Conservation (phyloP, 1,284 basidiomycete genomes). For the Amylostereum chailletii region DNA sequence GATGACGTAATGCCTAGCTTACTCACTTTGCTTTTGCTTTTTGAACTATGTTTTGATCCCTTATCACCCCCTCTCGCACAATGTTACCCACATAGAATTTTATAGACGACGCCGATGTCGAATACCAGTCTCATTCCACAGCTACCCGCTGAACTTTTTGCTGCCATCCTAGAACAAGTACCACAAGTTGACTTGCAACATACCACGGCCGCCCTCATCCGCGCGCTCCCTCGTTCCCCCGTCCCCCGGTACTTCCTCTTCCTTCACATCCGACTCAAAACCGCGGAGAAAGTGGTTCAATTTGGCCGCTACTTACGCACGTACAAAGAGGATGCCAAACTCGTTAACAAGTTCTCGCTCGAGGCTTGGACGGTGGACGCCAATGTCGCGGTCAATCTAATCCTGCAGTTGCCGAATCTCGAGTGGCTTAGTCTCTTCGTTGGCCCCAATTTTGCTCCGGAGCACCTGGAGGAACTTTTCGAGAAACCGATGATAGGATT, state of each 20-base stretch:
- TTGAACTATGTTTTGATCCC: not conserved
- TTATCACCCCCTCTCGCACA: not conserved
- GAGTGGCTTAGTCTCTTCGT: slow-evolving; percentile 41
- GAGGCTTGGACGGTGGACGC: slow-evolving; percentile 56
- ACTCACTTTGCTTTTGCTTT: not conserved
- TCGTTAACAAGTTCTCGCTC: slow-evolving; percentile 40
- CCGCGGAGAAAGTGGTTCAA: slow-evolving; percentile 32
- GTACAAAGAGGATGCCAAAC: slow-evolving; percentile 20
- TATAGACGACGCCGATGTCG: too few relatives aligned
- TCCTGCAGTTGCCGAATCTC: slow-evolving; percentile 41
- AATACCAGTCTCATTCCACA: not conserved
- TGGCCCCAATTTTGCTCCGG: slow-evolving; percentile 57
- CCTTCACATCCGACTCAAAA: slow-evolving; percentile 34
- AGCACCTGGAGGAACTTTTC: slow-evolving; percentile 56
- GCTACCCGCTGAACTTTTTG: slow-evolving; percentile 57
- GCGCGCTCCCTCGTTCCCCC: slow-evolving; percentile 44
- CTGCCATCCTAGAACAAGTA: slow-evolving; percentile 38
- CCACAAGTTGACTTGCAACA: slow-evolving; percentile 29
- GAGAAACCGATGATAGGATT: slow-evolving; percentile 28
- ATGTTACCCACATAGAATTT: not conserved
- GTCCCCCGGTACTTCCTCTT: slow-evolving; percentile 47
- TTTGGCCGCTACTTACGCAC: slow-evolving; percentile 42
- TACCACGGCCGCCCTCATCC: slow-evolving; percentile 41
- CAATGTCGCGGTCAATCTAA: slow-evolving; percentile 48
- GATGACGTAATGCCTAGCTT: not conserved